Evolutionary conservation across 75 land plant genomes (phyloP).

Genomic region (Cupressus sempervirens): DNA sequence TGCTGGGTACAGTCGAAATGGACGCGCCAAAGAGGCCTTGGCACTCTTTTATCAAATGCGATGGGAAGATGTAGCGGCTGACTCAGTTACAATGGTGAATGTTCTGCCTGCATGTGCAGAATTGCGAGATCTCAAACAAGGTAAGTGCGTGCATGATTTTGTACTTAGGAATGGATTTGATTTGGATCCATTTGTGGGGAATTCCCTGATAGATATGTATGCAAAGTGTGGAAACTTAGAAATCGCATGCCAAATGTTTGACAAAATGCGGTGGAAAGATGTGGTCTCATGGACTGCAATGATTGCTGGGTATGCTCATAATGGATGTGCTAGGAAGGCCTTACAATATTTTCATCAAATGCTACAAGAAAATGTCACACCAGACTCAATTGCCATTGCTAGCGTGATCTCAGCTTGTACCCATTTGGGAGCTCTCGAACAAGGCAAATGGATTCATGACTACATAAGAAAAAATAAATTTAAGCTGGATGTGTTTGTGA

Average conservation of each 20-base stretch:
- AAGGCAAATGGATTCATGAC: slow-evolving; percentile 14
- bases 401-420: slow-evolving; percentile 24
- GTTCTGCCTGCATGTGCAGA: slow-evolving; percentile 11
- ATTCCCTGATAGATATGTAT: slow-evolving; percentile 29
- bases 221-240: slow-evolving; percentile 25
- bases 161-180: slow-evolving; percentile 10
- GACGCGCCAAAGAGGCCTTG: slow-evolving; percentile 12
- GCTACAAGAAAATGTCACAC: slow-evolving; percentile 10
- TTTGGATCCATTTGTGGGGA: slow-evolving; percentile 13
- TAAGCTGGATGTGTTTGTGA: slow-evolving; percentile 13
- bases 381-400: slow-evolving; percentile 17
- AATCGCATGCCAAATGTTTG: slow-evolving; percentile 13
- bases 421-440: slow-evolving; percentile 14
- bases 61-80: slow-evolving; percentile 3
- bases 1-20: slow-evolving; percentile 20
- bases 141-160: slow-evolving; percentile 14
- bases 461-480: background rate
- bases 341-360: slow-evolving; percentile 14
- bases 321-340: slow-evolving; percentile 18
- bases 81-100: slow-evolving; percentile 15
- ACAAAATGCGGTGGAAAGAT: slow-evolving; percentile 8
- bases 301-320: slow-evolving; percentile 16
- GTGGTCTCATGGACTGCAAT: slow-evolving; percentile 25
- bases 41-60: slow-evolving; percentile 6
- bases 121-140: slow-evolving; percentile 16